phyloP scores from a whole-genome alignment of 83 land plant genomes.

The Picea abies region DNA sequence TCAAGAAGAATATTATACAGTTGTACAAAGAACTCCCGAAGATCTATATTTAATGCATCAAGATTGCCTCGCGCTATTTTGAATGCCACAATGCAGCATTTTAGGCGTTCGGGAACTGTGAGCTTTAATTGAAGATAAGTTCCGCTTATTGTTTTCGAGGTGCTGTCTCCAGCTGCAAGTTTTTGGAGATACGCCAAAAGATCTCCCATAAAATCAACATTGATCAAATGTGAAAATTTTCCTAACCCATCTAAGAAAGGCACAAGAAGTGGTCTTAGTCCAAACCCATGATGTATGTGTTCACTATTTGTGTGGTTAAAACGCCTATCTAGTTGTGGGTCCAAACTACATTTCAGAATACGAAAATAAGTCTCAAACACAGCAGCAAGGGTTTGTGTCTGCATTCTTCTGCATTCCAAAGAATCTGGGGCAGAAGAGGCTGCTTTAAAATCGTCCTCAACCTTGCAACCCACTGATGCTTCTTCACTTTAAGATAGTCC shows the following conservation, averaged over 20 bases:
- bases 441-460: constrained; percentile 80
- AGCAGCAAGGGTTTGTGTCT: constrained; percentile 80
- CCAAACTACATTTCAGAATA: constrained; percentile 71
- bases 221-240: constrained; percentile 90
- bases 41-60: too few relatives aligned
- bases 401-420: constrained; percentile 64
- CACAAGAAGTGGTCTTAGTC: constrained; percentile 70
- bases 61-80: constrained; percentile 29
- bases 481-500: constrained; percentile 36
- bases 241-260: constrained; percentile 85
- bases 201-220: constrained; percentile 91
- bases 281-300: constrained; percentile 26
- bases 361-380: constrained; percentile 95
- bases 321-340: constrained; percentile 11
- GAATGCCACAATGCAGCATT: constrained; percentile 93
- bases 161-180: constrained; percentile 42
- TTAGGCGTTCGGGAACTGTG: constrained; percentile 81
- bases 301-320: neutral
- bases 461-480: constrained; percentile 61
- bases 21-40: too few relatives aligned
- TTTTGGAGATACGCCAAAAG: constrained; percentile 66
- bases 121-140: constrained; percentile 23
- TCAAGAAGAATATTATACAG: too few relatives aligned
- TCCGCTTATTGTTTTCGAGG: constrained; percentile 22
- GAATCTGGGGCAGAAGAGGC: constrained; percentile 64